phyloP scores from a whole-genome alignment of 2,329 filamentous ascomycete species.

The Nigrograna mackinnonii region DNA sequence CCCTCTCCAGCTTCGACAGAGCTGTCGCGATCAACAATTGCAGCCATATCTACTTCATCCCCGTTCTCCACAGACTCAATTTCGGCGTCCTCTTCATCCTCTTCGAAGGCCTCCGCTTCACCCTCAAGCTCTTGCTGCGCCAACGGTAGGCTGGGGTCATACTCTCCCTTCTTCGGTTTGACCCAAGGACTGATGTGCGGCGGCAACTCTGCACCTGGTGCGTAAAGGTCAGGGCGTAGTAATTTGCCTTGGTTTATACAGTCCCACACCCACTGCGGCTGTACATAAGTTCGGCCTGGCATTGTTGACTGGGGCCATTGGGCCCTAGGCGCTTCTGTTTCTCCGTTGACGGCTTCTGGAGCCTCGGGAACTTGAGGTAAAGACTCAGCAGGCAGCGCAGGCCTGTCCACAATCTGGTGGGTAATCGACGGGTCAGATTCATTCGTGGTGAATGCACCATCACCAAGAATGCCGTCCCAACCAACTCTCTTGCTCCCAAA shows the following conservation, averaged over 20 bases:
- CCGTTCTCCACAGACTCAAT: constrained; percentile 43
- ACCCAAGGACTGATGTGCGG: constrained; percentile 97
- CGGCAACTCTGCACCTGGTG: constrained; percentile 84
- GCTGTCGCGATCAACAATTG: constrained; percentile 42
- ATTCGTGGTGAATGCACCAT: constrained; percentile 88
- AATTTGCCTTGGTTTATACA: constrained; percentile 90
- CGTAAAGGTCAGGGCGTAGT: constrained; percentile 84
- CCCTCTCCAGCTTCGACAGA: constrained; percentile 53
- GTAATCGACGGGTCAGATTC: constrained; percentile 89
- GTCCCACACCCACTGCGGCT: constrained; percentile 99
- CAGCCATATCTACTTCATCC: constrained; percentile 28
- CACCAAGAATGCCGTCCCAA: constrained; percentile 89
- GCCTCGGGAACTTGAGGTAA: constrained; percentile 44
- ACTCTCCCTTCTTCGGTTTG: constrained; percentile 81
- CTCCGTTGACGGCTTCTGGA: constrained; percentile 58
- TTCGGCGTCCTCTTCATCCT: constrained; percentile 48
- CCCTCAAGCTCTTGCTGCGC: constrained; percentile 87
- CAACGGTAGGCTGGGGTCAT: constrained; percentile 85
- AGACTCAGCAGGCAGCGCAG: constrained; percentile 58
- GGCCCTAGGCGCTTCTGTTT: constrained; percentile 46
- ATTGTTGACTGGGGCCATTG: constrained; percentile 70
- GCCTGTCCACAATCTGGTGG: constrained; percentile 93
- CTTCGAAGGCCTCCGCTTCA: constrained; percentile 75
- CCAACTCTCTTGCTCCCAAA: constrained; percentile 96
- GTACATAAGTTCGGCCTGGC: constrained; percentile 89